phyloP scores from a whole-genome alignment of 2,329 filamentous ascomycete genomes.

The Aspergillus sp. region DNA sequence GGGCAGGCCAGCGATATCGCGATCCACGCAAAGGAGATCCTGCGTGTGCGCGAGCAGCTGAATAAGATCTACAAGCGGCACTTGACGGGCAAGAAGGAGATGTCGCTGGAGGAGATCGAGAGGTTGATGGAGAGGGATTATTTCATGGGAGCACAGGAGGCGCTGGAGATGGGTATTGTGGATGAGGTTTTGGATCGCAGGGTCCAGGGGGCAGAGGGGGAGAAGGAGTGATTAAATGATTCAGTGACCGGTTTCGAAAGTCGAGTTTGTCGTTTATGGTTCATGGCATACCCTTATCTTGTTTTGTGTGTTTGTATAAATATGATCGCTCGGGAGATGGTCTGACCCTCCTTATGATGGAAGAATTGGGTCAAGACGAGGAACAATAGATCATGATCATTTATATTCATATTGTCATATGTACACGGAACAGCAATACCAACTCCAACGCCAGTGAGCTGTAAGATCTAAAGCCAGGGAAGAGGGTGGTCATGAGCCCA shows the following conservation, averaged over 20 bases:
- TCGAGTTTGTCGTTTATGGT: conserved; percentile 13
- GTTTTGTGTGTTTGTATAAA: conserved; percentile 9
- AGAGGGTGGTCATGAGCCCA: conserved; percentile 10
- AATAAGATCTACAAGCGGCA: conserved; percentile 89
- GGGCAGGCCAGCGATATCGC: conserved; percentile 78
- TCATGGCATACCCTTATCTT: conserved; percentile 6
- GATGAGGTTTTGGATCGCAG: conserved; percentile 73
- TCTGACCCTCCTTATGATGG: not conserved
- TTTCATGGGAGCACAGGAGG: conserved; percentile 86
- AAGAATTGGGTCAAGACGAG: not conserved
- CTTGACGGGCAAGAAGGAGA: conserved; percentile 67
- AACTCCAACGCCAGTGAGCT: not conserved
- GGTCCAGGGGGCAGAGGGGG: conserved; percentile 28
- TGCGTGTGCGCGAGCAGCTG: conserved; percentile 78
- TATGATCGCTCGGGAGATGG: conserved; percentile 3
- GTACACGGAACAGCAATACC: conserved; percentile 2
- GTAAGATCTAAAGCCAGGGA: not conserved
- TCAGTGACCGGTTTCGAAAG: conserved; percentile 8
- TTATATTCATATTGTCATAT: conserved; percentile 6
- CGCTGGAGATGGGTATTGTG: conserved; percentile 84
- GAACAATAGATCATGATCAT: not conserved
- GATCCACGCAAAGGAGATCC: conserved; percentile 96
- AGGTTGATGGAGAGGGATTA: conserved; percentile 96
- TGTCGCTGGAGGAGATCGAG: conserved; percentile 79
- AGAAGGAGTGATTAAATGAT: conserved; percentile 10